Conservation (phyloP, 176 grass and related monocot species). For the Cenchrus purpureus region DNA sequence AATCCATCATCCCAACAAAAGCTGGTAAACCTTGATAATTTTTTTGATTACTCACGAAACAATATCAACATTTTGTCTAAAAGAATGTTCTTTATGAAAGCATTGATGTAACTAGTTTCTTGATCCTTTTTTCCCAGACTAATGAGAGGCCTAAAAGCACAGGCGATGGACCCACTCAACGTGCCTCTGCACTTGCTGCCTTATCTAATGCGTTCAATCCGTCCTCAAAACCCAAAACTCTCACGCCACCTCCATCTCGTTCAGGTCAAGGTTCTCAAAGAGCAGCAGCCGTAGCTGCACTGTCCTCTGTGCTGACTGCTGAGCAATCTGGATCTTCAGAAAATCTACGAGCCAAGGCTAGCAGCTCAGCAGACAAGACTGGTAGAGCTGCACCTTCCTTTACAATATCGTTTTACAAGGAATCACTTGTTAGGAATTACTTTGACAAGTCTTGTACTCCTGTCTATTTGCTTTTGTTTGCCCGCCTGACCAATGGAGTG, state of each 20-base stretch:
- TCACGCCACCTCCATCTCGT: constrained; percentile 39
- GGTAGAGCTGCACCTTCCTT: constrained; percentile 45
- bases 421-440: neutral
- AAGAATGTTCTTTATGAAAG: constrained; percentile 16
- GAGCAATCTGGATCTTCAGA: constrained; percentile 80
- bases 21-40: constrained; percentile 29
- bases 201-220: constrained; percentile 84
- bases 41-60: constrained; percentile 1
- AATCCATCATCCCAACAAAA: constrained; percentile 67
- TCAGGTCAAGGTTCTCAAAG: constrained; percentile 87
- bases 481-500: neutral
- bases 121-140: constrained; percentile 48
- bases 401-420: neutral
- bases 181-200: constrained; percentile 85
- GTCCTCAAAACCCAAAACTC: constrained; percentile 64
- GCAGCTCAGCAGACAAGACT: constrained; percentile 44
- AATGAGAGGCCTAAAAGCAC: constrained; percentile 59
- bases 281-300: constrained; percentile 94
- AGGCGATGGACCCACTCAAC: constrained; percentile 75
- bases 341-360: constrained; percentile 58
- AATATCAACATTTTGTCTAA: neutral
- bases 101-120: neutral
- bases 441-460: neutral
- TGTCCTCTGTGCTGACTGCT: constrained; percentile 84
- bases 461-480: constrained; percentile 26